Conservation (phyloP, 192 early-diverging fungal species). For the Coemansia sp. region DNA sequence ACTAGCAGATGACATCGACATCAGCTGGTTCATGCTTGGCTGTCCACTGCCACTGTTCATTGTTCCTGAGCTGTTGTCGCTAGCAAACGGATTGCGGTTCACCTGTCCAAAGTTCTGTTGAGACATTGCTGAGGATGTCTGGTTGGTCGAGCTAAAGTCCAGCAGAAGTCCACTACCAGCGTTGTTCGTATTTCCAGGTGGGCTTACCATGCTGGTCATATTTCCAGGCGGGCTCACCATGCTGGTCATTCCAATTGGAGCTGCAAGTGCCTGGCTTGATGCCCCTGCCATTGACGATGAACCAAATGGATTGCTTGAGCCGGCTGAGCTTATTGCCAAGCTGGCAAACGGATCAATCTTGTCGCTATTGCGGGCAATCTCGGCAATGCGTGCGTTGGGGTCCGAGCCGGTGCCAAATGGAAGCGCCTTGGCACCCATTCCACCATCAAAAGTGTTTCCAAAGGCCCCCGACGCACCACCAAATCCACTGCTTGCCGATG, state of each 20-base stretch:
- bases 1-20: slow-evolving; percentile 15
- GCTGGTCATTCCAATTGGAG: neutral
- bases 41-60: slow-evolving; percentile 4
- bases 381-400: slow-evolving; percentile 49
- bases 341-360: slow-evolving; percentile 59
- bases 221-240: slow-evolving; percentile 10
- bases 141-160: slow-evolving; percentile 34
- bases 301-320: slow-evolving; percentile 34
- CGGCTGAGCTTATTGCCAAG: slow-evolving; percentile 44
- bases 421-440: slow-evolving; percentile 41
- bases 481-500: slow-evolving; percentile 5
- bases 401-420: slow-evolving; percentile 38
- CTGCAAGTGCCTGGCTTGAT: slow-evolving; percentile 10
- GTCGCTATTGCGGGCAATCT: slow-evolving; percentile 58
- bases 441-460: slow-evolving; percentile 55
- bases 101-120: slow-evolving; percentile 46
- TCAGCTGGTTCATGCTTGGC: slow-evolving; percentile 50
- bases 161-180: slow-evolving; percentile 30
- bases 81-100: slow-evolving; percentile 52
- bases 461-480: slow-evolving; percentile 44
- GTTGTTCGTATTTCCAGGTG: slow-evolving; percentile 7
- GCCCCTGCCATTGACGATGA: slow-evolving; percentile 11
- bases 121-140: slow-evolving; percentile 24
- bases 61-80: neutral
- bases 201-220: slow-evolving; percentile 10